Base-by-base conservation (phyloP, 371 early-diverging fungal genomes). In the Mucor irregularis region DNA sequence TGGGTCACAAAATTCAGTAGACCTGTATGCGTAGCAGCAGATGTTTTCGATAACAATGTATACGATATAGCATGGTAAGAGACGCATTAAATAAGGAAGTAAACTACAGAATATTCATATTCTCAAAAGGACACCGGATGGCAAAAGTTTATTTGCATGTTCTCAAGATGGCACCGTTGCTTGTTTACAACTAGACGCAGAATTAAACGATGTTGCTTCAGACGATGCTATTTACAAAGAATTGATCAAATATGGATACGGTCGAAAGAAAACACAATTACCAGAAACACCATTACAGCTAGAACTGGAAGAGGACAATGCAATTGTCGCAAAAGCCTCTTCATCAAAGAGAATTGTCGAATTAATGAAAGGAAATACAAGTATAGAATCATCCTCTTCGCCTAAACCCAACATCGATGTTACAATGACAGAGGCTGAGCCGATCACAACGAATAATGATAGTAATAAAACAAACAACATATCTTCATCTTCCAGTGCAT, bases 141-240 rank as follows among this genome's bases (percentile, higher is more conserved):
- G 96, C 2, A 78, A 77, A 30, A 73, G 66, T 3, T 65, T 98
- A 25, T 83, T 88, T 37, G 95, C 92, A 4, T 95, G 95, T 56
- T 92, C 96, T 13, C 91, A 92, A 57, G 99, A 99, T 71, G 99
- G 99, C 16, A 87, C 94, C 0, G 86, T 96, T 4, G 90, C 86
- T 1, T 76, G 88, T 24, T 39, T 98, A 1, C 74, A 78, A 31
- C 86, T 97, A 29, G 75, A 72, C 4, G 71, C 76, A 16, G 93
- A 93, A 61, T 63, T 97, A 19, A 89, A 90, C 0, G 61, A 67
- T 5, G 80, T 86, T 14, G 71, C 89, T 2, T 60, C 86, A 0
- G 68, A 72, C 0, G 85, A 85, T 26, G 90, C 87, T 29, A 73
- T 78, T 62, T 76, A 78, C 82, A 26, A 69, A 70, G 37, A 88